These are phyloP conservation scores for Fagopyrum tataricum DNA, from an alignment of 148 eudicot species.

Conservation along the genomic window DNA sequence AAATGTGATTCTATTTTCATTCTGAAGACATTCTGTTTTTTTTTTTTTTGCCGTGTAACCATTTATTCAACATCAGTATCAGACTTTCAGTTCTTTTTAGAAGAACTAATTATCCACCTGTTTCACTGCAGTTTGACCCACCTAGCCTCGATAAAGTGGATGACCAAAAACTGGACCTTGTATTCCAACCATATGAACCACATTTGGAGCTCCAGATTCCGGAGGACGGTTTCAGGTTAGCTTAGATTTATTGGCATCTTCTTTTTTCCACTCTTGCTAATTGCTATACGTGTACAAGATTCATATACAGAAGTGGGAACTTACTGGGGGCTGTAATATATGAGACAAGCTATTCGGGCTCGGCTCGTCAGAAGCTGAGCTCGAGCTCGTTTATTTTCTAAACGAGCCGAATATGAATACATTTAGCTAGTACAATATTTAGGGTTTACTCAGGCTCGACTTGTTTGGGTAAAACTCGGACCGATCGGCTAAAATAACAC, in stretches of 20 bases:
- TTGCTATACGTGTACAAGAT: not conserved
- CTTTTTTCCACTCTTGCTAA: not conserved
- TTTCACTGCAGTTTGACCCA: conserved; percentile 76
- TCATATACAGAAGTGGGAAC: not conserved
- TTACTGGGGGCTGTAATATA: too few species aligned
- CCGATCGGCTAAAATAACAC: too few species aligned
- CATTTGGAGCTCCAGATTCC: conserved; percentile 77
- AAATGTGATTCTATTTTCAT: not conserved
- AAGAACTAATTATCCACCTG: not conserved
- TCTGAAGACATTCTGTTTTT: not conserved
- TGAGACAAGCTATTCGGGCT: too few species aligned
- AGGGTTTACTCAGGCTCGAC: too few species aligned
- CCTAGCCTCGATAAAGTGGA: conserved; percentile 61
- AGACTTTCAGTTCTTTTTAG: too few species aligned
- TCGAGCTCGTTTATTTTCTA: too few species aligned
- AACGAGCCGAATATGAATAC: too few species aligned
- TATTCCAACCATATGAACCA: conserved; percentile 62
- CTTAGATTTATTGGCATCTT: not conserved
- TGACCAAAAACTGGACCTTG: conserved; percentile 40
- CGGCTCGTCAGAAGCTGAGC: too few species aligned
- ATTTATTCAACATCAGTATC: not conserved
- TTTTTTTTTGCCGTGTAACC: not conserved
- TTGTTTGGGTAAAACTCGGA: too few species aligned
- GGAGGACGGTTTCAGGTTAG: conserved; percentile 62
- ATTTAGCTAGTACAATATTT: too few species aligned